Evolutionary conservation across 148 eudicot genomes (phyloP).

Genomic region (Talinum fruticosum): DNA sequence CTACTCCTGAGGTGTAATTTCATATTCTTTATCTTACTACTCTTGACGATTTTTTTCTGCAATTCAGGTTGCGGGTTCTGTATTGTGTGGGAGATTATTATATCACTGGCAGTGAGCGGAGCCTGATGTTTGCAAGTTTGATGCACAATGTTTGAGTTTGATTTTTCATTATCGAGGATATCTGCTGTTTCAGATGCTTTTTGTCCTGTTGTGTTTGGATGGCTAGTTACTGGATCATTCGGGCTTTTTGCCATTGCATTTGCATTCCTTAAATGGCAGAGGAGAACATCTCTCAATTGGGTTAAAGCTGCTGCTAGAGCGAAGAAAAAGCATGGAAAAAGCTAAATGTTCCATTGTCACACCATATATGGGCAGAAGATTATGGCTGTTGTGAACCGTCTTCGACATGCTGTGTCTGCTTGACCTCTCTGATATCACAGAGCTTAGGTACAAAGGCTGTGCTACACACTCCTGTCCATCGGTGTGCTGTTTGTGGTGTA

Average conservation of each 20-base stretch:
- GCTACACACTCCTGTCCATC: constrained; percentile 54
- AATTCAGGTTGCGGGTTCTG: constrained; percentile 24
- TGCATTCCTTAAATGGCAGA: constrained; percentile 72
- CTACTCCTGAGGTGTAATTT: background rate
- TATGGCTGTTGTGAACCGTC: constrained; percentile 56
- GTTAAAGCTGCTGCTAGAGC: constrained; percentile 88
- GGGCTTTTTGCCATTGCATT: constrained; percentile 61
- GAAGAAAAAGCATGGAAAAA: constrained; percentile 78
- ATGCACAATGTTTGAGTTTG: constrained; percentile 46
- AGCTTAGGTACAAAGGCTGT: constrained; percentile 46
- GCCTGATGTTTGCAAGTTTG: constrained; percentile 26
- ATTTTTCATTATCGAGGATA: constrained; percentile 42
- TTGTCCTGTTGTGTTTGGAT: constrained; percentile 55
- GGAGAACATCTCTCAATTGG: constrained; percentile 66
- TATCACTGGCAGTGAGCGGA: constrained; percentile 5
- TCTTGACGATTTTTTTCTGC: constrained; percentile 7
- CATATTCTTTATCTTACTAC: background rate
- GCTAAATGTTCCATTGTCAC: constrained; percentile 68
- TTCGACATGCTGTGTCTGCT: constrained; percentile 79
- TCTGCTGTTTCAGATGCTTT: constrained; percentile 42
- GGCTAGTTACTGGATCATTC: constrained; percentile 72
- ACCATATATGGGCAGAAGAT: constrained; percentile 82
- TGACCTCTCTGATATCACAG: constrained; percentile 57
- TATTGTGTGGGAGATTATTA: constrained; percentile 11
- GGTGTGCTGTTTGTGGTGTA: constrained; percentile 85